Evolutionary conservation across 75 land plant genomes (phyloP).

Genomic region (Selaginella tamariscina): DNA sequence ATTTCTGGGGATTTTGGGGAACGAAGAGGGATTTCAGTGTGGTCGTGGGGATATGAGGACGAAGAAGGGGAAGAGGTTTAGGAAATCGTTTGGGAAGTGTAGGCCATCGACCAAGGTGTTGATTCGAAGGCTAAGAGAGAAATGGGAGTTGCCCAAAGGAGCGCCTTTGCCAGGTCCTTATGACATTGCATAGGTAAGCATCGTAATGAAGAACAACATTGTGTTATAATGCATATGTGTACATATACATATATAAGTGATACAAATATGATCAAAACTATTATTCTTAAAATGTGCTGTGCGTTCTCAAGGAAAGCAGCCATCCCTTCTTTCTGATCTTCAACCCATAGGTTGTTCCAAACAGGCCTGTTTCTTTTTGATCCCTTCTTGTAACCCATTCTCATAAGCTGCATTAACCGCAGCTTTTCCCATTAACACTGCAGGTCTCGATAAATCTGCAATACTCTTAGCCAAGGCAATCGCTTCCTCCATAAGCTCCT

Average conservation of each 20-base stretch:
- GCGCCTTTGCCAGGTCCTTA: constrained; percentile 15
- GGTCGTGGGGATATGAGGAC: constrained; percentile 96
- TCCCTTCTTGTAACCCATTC: constrained; percentile 23
- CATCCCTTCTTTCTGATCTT: constrained; percentile 36
- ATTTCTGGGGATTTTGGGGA: no score
- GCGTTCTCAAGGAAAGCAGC: constrained; percentile 31
- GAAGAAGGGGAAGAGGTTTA: constrained; percentile 83
- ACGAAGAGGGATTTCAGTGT: constrained; percentile 23
- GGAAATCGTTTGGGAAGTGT: constrained; percentile 64
- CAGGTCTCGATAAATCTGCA: constrained; percentile 22
- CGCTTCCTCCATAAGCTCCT: constrained; percentile 24
- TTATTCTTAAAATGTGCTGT: constrained; percentile 24
- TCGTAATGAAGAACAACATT: no score
- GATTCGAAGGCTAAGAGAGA: constrained; percentile 53
- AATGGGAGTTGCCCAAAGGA: constrained; percentile 51
- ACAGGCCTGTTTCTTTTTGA: constrained; percentile 28
- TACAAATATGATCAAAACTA: no score
- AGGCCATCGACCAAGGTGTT: constrained; percentile 48
- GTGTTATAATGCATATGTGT: no score
- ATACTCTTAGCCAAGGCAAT: constrained; percentile 21
- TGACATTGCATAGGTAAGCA: neutral
- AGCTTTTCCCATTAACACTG: constrained; percentile 25
- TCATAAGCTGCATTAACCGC: constrained; percentile 30
- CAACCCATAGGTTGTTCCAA: constrained; percentile 25
- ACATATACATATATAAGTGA: no score